Percentiles rank a stretch among this genome's conserved stretches.
Conservation (phyloP, 495 filamentous ascomycete genomes). For the Penicilliopsis zonata region DNA sequence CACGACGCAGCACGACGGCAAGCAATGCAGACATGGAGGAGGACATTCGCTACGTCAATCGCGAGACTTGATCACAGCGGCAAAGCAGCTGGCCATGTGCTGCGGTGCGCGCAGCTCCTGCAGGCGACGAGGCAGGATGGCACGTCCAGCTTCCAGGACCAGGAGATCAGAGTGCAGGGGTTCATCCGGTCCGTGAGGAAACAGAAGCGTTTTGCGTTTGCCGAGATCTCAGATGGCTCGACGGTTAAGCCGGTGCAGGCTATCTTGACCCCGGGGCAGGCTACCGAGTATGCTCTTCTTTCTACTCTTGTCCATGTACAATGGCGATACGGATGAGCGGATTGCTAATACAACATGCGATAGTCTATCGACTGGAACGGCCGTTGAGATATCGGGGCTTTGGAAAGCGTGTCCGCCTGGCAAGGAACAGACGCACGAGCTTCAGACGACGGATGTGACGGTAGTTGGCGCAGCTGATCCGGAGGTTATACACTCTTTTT, state of each 20-base stretch:
- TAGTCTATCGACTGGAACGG: constrained; percentile 70
- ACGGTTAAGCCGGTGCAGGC: constrained; percentile 69
- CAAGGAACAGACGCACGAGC: constrained; percentile 64
- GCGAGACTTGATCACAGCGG: constrained; percentile 16
- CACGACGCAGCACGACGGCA: constrained; percentile 6
- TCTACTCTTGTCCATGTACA: no score
- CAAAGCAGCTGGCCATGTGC: constrained; percentile 7
- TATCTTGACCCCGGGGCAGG: constrained; percentile 61
- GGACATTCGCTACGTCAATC: constrained; percentile 27
- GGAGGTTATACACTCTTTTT: no score
- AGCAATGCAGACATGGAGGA: constrained; percentile 36
- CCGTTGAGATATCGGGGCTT: constrained; percentile 64
- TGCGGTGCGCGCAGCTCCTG: constrained; percentile 30
- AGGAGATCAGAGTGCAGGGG: constrained; percentile 54
- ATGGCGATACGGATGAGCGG: no score
- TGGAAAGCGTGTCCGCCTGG: constrained; percentile 64
- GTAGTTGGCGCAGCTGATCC: constrained; percentile 68
- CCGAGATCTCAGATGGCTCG: constrained; percentile 80
- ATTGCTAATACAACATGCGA: constrained; percentile 1
- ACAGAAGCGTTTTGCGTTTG: constrained; percentile 75
- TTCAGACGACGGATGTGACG: constrained; percentile 55
- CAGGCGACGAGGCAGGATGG: constrained; percentile 15
- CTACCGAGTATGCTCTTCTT: constrained; percentile 61
- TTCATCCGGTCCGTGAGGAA: constrained; percentile 76
- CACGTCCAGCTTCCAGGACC: constrained; percentile 20